Evolutionary conservation across 179 eudicot species (phyloP), one percentile per base, ranked within the genome.

Genomic region (Gypsophila paniculata): DNA sequence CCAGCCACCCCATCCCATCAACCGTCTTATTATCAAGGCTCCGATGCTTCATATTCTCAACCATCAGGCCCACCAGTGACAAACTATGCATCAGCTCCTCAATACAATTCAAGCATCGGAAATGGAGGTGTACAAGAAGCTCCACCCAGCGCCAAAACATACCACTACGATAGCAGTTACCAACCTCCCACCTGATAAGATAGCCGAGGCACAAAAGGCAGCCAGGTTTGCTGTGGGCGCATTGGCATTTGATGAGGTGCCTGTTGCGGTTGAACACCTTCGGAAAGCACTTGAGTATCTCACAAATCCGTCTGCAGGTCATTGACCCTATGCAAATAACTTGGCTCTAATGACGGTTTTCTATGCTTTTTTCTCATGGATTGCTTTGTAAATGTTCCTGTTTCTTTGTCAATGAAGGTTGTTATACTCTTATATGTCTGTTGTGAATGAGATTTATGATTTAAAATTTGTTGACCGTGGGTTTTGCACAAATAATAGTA

Each of bases 151-250:
- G 76, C 72, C 44, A 77, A 84, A 51, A 72, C 70, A 2, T 88
- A 78, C 73, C 80, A 86, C 39, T 85, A 90, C 67, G 95, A 93
- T 80, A 85, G 90, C 80, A 87, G 73, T 79, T 90, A 93, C 77
- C 88, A 84, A 78, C 89, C 87, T 13, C 52, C 52, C 91, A 68
- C 87, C 91, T 42, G 95, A 90, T 78, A 89, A 93, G 80, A 86
- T 88, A 75, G 91, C 88, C 0, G 98, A 93, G 74, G 96, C 96
- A 55, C 93, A 89, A 76, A 87, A 93, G 82, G 96, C 95, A 7
- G 91, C 96, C 14, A 84, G 93, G 77, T 89, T 90, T 78, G 98
- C 96, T 51, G 96, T 90, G 52, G 96, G 92, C 23, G 92, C 95
- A 42, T 76, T 90, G 86, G 98, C 96, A n/a, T 90, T 90, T 72